Conservation (phyloP, 2,329 filamentous ascomycete species). For the Penicillium occitanis region DNA sequence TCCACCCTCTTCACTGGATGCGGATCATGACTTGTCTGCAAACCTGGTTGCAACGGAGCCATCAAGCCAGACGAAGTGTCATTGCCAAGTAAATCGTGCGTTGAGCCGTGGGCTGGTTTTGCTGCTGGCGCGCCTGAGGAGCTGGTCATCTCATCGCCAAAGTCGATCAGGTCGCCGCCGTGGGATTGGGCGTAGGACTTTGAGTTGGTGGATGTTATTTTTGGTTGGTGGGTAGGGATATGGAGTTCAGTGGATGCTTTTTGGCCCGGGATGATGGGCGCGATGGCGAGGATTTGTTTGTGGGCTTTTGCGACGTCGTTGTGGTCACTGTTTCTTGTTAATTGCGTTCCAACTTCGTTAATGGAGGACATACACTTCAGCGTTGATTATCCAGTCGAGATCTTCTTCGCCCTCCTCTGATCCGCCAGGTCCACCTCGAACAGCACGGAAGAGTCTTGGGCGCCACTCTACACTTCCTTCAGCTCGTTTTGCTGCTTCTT, state of each 20-base stretch:
- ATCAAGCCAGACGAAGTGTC: constrained; percentile 23
- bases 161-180: constrained; percentile 30
- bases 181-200: constrained; percentile 5
- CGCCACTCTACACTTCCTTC: constrained; percentile 84
- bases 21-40: constrained; percentile 17
- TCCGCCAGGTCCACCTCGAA: constrained; percentile 68
- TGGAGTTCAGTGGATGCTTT: constrained; percentile 59
- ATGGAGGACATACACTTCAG: constrained; percentile 64
- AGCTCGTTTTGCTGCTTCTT: constrained; percentile 77
- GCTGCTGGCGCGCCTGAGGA: background rate
- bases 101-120: constrained; percentile 9
- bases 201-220: background rate
- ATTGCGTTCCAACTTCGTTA: background rate
- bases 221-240: constrained; percentile 18
- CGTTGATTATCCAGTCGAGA: constrained; percentile 92
- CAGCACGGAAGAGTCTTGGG: constrained; percentile 77
- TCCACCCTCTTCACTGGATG: constrained; percentile 37
- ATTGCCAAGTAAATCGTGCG: constrained; percentile 24
- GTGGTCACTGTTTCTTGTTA: constrained; percentile 52
- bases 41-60: constrained; percentile 24
- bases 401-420: constrained; percentile 80
- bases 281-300: constrained; percentile 82
- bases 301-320: constrained; percentile 67
- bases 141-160: constrained; percentile 20
- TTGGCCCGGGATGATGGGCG: constrained; percentile 80